Base-by-base conservation (phyloP, 176 grass and related monocot genomes). In the Avena eriantha region DNA sequence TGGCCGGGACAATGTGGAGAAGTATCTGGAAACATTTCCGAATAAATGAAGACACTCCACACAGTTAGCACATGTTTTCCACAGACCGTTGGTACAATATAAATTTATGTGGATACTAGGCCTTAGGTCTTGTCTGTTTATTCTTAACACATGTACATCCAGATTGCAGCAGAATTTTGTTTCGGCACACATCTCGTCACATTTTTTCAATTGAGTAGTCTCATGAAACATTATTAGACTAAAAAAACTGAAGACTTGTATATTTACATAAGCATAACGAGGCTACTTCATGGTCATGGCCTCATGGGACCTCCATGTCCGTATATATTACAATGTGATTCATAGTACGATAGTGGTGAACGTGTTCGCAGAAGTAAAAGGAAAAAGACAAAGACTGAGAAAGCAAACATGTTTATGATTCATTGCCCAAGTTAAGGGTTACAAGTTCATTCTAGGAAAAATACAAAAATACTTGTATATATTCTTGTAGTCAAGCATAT, bases 1-100 rank as follows among this genome's bases (percentile, higher is more conserved):
- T 11, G 93, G 93, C 11, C 85, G 95, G 34, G 86, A 93, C 88
- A 98, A 89, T 36, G 91, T 98, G 29, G 95, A 93, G 48, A 92
- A 83, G 83, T 95, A 93, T 77, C 39, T 98, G 88, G 48, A 93
- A 77, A 69, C 13, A 84, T 24, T 47, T 69, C 87, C 66, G 7
- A 80, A 86, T 80, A 55, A 41, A 41, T 41, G 39, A 41, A 41
- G 39, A 77, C 17, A 54, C 7, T 55, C 17, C 46, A 35, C 17
- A 45, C 59, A 39, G 57, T 13, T 41, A 16, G 70, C 19, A 73
- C 11, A 0, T 18, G 24, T 65, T 82, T 31, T 50, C 17, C 21
- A 26, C 9, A 8, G 12, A 76, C 14, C 13, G 2, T 72, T 56
- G 34, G n/a, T n/a, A n/a, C 34, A 8, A 29, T 35, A 35, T 29